Base-by-base conservation (phyloP, 2,329 filamentous ascomycete genomes). In the Neophaeococcomyces aloes region DNA sequence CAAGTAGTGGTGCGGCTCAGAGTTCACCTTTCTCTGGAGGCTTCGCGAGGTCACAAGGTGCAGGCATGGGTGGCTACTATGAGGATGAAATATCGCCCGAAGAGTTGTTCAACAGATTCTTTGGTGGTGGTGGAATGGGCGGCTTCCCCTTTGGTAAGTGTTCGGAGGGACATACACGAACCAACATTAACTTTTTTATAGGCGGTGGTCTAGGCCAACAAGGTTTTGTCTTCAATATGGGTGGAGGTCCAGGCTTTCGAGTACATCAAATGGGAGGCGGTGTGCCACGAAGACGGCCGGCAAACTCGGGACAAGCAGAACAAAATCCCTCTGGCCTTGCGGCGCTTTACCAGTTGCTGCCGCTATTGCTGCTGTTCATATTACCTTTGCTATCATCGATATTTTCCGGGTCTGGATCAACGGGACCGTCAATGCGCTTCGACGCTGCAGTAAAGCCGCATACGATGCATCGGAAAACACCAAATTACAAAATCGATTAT, bases 71-170 rank as follows among this genome's bases (percentile, higher is more conserved):
- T 19, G 39, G 39, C 3, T 38, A 31, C 33, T 94, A 83, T 65
- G 85, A 91, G 44, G 87, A 91, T 48, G 89, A 96, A 61, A 85
- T 98, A 56, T 94, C 84, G 43, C 88, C 91, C 0, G 91, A 98
- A 64, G 91, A 98, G 65, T 77, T 98, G 71, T 98, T 98, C 68
- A 81, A 89, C 60, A 79, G 89, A 51, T 98, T 98, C 74, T 98
- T 98, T 69, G 86, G 86, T 37, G 87, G 84, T 32, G 81, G 64
- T 53, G 70, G 40, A 15, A 35, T 25, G 30, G 38, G 73, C 56
- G 75, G 76, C 37, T 79, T 82, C 46, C 74, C 76, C 13, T 80
- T 85, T 58, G 82, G 83, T 67, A 76, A 66, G 63, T 59, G 34
- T 27, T 25, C 62, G 60, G 3, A n/a, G n/a, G n/a, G n/a, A n/a